Evolutionary conservation across 1,139 yeast genomes (phyloP).

Genomic region (Pneumocystis jirovecii): DNA sequence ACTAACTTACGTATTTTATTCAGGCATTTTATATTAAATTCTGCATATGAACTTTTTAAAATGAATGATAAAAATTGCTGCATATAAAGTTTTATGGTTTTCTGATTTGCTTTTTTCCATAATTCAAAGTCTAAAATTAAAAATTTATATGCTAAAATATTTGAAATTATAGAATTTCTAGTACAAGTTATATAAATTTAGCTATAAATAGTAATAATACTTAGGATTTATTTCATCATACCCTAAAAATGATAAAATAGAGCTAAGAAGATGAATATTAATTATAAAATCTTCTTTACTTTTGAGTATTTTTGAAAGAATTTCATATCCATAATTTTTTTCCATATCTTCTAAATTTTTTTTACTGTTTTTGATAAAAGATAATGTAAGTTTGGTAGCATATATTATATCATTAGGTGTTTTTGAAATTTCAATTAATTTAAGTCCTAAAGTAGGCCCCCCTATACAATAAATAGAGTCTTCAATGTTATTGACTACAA

Average conservation of each 20-base stretch:
- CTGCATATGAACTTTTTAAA: slow-evolving; percentile 32
- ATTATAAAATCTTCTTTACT: slow-evolving; percentile 18
- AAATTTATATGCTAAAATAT: slow-evolving; percentile 32
- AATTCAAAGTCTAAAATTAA: slow-evolving; percentile 36
- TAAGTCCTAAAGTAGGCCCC: slow-evolving; percentile 24
- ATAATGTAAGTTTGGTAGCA: slow-evolving; percentile 24
- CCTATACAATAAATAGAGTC: slow-evolving; percentile 24
- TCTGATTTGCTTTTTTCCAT: slow-evolving; percentile 33
- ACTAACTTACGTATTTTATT: slow-evolving; percentile 29
- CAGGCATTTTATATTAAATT: slow-evolving; percentile 38
- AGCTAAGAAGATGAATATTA: slow-evolving; percentile 26
- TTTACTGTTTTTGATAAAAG: slow-evolving; percentile 22
- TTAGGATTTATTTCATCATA: slow-evolving; percentile 29
- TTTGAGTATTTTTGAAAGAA: slow-evolving; percentile 30
- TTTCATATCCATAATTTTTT: slow-evolving; percentile 30
- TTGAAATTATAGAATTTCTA: slow-evolving; percentile 31
- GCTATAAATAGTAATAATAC: slow-evolving; percentile 1
- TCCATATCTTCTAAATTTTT: slow-evolving; percentile 28
- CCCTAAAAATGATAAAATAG: slow-evolving; percentile 33
- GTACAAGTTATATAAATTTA: not conserved
- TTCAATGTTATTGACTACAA: slow-evolving; percentile 17
- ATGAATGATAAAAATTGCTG: slow-evolving; percentile 41
- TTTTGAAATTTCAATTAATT: slow-evolving; percentile 24
- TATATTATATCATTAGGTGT: slow-evolving; percentile 18
- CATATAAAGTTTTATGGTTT: slow-evolving; percentile 36